Evolutionary conservation across 1,139 yeast species (phyloP).

Genomic region (Kazachstania sp.): DNA sequence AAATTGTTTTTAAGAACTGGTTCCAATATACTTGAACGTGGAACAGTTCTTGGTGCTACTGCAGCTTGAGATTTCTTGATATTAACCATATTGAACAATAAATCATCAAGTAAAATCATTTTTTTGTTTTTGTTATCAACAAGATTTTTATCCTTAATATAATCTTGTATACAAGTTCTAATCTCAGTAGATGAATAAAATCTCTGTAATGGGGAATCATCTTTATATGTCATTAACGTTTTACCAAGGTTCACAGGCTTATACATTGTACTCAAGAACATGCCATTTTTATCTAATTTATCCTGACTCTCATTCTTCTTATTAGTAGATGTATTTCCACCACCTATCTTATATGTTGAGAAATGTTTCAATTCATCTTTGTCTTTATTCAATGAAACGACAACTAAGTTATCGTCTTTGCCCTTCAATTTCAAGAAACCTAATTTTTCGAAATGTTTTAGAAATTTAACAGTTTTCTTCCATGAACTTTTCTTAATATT

Average conservation of each 20-base stretch:
- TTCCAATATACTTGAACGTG: slow-evolving; percentile 47
- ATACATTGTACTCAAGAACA: slow-evolving; percentile 36
- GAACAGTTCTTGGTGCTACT: slow-evolving; percentile 22
- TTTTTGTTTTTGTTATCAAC: slow-evolving; percentile 43
- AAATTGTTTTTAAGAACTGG: slow-evolving; percentile 44
- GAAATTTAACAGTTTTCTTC: slow-evolving; percentile 79
- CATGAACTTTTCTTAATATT: slow-evolving; percentile 76
- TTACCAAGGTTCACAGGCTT: slow-evolving; percentile 49
- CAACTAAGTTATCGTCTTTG: slow-evolving; percentile 59
- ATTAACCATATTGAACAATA: slow-evolving; percentile 29
- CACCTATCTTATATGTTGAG: slow-evolving; percentile 42
- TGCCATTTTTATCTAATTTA: slow-evolving; percentile 17
- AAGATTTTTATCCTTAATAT: slow-evolving; percentile 46
- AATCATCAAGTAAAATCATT: slow-evolving; percentile 47
- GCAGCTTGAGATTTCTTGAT: slow-evolving; percentile 21
- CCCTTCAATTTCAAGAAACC: slow-evolving; percentile 63
- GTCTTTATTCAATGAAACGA: slow-evolving; percentile 43
- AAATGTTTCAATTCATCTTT: slow-evolving; percentile 49
- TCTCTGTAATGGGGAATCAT: slow-evolving; percentile 29
- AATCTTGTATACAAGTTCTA: slow-evolving; percentile 43
- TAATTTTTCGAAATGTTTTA: slow-evolving; percentile 76
- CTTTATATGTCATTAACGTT: slow-evolving; percentile 42
- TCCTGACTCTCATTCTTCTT: background rate
- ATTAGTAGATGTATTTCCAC: slow-evolving; percentile 1
- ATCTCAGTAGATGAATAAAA: slow-evolving; percentile 50